Base-by-base conservation (phyloP, 305 asterid species). In the Ilex paraguariensis region DNA sequence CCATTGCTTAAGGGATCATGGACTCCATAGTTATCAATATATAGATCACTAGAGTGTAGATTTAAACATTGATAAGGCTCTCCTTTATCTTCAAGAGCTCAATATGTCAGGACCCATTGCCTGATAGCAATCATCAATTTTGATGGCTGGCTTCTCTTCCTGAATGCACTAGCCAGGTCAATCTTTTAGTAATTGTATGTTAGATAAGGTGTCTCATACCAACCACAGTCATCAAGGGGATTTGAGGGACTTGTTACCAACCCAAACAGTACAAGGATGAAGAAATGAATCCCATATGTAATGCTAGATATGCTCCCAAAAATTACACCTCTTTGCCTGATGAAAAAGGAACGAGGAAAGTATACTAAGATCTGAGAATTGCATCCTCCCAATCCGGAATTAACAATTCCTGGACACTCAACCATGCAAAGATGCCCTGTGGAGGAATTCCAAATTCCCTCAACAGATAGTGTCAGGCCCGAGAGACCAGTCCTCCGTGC, bases 371-470 rank as follows among this genome's bases (percentile, higher is more conserved):
- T 44, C n/a, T 14, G 62, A 63, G 69, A 58, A 53, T 64, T 61
- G 56, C 75, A 70, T 40, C 56, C 66, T 51, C 33, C 60, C 7
- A 44, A 17, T 10, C 61, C 60, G 3, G 69, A 59, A 57, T 30
- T 54, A 62, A 40, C 11, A 16, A 45, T n/a, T 46, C 63, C 59
- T 36, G 57, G 59, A 50, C 75, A 63, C 4, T 59, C 75, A 4
- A 60, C 48, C 66, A 70, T 54, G 55, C 66, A 70, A 60, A 70
- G 75, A 13, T 53, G 70, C 48, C 75, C 70, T 21, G 52, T 55
- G 1, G 70, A 64, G 59, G 66, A 56, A 56, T 70, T 69, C 75
- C 75, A 64, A 31, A 57, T 65, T 54, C 75, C 75, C 53, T 70
- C 70, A 13, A 70, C 46, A 3, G 70, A 60, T 49, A 70, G 15